Percentiles rank a stretch among this genome's conserved stretches.
Evolutionary conservation across 2,329 filamentous ascomycete genomes (phyloP).

Genomic region (Cladosporium velox): DNA sequence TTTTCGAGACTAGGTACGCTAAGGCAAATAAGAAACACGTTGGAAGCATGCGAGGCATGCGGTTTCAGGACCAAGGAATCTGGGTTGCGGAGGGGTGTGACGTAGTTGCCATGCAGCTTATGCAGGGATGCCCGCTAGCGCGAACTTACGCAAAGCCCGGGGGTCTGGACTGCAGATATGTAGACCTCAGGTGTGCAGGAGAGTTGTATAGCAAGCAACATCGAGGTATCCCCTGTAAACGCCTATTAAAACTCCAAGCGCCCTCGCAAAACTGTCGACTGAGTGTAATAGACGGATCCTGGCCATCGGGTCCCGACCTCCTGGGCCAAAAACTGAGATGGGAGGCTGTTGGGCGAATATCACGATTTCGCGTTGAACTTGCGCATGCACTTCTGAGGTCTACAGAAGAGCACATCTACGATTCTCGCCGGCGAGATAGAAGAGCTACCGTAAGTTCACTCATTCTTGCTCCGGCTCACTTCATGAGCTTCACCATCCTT

Average conservation of each 20-base stretch:
- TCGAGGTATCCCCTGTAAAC: not conserved
- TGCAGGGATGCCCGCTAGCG: not conserved
- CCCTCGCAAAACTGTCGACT: not conserved
- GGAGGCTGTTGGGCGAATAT: not conserved
- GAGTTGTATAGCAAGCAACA: not conserved
- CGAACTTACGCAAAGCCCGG: not conserved
- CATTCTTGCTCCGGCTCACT: not conserved
- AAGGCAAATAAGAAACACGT: not conserved
- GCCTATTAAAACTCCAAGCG: not conserved
- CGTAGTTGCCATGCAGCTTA: slow-evolving; percentile 1
- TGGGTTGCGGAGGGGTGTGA: not conserved
- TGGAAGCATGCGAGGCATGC: not conserved
- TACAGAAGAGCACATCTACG: not conserved
- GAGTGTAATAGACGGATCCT: not conserved
- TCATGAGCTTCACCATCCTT: no score
- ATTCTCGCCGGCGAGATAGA: not conserved
- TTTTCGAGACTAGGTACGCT: not conserved
- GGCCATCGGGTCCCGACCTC: not conserved
- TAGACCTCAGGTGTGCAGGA: slow-evolving; percentile 1
- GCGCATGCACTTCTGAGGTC: not conserved
- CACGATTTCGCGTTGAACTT: not conserved
- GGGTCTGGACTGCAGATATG: slow-evolving; percentile 8
- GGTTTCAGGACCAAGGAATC: not conserved
- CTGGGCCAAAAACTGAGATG: not conserved
- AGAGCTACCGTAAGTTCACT: not conserved